A percentile compares a stretch with the other conserved stretches of the same genome.
phyloP scores from a whole-genome alignment of 257 asterid genomes.

The Solanum lycopersicoides region DNA sequence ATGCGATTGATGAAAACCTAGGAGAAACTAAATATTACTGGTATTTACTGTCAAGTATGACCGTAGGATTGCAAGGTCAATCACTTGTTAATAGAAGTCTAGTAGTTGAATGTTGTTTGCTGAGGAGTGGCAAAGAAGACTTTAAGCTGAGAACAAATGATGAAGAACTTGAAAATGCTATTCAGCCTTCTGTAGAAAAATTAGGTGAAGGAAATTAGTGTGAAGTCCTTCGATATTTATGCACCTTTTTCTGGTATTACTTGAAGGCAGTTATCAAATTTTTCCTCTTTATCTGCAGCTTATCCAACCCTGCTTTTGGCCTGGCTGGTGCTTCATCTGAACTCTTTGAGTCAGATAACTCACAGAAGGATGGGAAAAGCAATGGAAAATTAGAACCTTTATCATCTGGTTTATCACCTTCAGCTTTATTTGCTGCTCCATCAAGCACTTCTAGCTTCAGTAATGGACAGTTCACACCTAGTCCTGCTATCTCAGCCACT shows the following conservation, averaged over 20 bases:
- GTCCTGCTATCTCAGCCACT: slow-evolving; percentile 12
- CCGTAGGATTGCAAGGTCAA: not conserved
- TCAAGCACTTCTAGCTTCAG: not conserved
- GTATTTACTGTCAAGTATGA: not conserved
- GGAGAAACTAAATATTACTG: not conserved
- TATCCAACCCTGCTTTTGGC: slow-evolving; percentile 11
- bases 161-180: not conserved
- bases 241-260: not conserved
- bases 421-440: not conserved
- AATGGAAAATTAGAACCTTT: slow-evolving; percentile 27
- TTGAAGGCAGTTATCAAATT: not conserved
- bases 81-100: not conserved
- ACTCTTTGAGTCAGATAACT: slow-evolving; percentile 18
- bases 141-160: not conserved
- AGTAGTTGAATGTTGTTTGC: not conserved
- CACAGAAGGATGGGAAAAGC: slow-evolving; percentile 12
- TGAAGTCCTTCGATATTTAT: not conserved
- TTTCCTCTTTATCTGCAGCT: slow-evolving; percentile 29
- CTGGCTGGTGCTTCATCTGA: slow-evolving; percentile 11
- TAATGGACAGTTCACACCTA: slow-evolving; percentile 20
- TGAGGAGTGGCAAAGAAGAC: not conserved
- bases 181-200: not conserved
- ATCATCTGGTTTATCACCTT: slow-evolving; percentile 6
- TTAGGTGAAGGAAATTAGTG: not conserved
- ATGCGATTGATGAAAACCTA: not conserved